Evolutionary conservation across 2,329 filamentous ascomycete genomes (phyloP).

Genomic region (Rutstroemia sp.): DNA sequence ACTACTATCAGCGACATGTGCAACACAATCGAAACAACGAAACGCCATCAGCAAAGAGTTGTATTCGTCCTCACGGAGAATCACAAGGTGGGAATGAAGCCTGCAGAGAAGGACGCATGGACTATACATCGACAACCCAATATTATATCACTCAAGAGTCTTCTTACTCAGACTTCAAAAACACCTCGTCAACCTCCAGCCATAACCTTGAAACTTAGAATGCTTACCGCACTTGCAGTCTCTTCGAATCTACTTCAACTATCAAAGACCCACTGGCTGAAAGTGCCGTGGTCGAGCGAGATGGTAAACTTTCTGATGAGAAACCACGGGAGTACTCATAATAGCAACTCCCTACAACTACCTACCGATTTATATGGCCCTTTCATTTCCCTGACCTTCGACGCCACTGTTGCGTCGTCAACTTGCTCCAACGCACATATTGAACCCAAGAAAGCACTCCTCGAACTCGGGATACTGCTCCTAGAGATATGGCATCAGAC

Average conservation of each 20-base stretch:
- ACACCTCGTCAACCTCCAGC: neutral
- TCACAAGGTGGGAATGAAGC: no score
- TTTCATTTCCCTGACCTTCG: neutral
- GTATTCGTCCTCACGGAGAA: no score
- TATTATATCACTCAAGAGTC: neutral
- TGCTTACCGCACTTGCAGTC: neutral
- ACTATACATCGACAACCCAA: no score
- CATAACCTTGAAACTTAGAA: neutral
- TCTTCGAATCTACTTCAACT: neutral
- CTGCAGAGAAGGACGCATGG: no score
- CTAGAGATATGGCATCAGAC: neutral
- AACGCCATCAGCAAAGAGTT: no score
- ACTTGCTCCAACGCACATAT: neutral
- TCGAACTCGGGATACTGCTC: neutral
- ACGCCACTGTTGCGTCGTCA: neutral
- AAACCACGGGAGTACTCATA: neutral
- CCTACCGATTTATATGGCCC: neutral
- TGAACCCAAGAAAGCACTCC: neutral
- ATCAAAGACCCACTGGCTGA: neutral
- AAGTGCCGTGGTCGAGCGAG: neutral
- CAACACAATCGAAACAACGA: no score
- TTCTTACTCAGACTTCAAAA: neutral
- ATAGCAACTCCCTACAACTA: neutral
- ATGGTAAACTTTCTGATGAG: neutral
- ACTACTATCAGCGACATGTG: no score